Base-by-base conservation (phyloP, 352 stramenopile genomes). In the Globisporangium middletonii region DNA sequence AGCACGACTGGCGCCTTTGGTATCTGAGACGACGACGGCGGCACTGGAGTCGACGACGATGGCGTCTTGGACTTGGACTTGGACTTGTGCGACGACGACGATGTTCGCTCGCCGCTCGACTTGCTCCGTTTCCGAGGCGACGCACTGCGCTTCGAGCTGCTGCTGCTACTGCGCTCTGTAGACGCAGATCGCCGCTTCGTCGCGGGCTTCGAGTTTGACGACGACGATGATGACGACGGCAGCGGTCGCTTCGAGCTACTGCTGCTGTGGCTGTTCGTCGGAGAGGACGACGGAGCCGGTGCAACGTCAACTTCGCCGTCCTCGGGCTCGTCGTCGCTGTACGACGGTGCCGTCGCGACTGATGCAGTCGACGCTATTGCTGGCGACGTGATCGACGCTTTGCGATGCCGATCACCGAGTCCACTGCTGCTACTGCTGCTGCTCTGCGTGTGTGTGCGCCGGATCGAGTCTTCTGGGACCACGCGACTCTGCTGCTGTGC, bases 261-360 rank as follows among this genome's bases (percentile, higher is more conserved):
- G 15, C 15, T 46, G 15, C 15, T 23, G 18, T 19, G 13, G 18
- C 18, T 46, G 41, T 46, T 46, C 8, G 18, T 18, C 18, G 18
- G 41, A 1, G 41, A 46, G 15, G 41, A 46, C 41, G 41, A 46
- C 13, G 41, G 1, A 9, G 56, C 37, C 16, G 56, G 51, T 19
- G 53, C 55, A 41, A 35, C 50, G 8, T 49, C 58, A 53, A 87
- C 59, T 65, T 87, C 74, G 41, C 73, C 78, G 47, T 86, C 77
- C 68, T 88, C 77, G 3, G 72, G 71, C 35, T 79, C 69, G 26
- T 64, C 60, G 51, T 85, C 63, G 27, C 51, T 47, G 44, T 57
- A 53, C 1, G 53, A 33, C 18, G 62, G 38, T 28, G 41, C 23
- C n/a, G 37, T 43, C 30, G 37, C 41, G 13, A 19, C 52, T 56